Evolutionary conservation across 306 rosid species (phyloP), one percentile per base, ranked within the genome.

Genomic region (Lathyrus tuberosus): DNA sequence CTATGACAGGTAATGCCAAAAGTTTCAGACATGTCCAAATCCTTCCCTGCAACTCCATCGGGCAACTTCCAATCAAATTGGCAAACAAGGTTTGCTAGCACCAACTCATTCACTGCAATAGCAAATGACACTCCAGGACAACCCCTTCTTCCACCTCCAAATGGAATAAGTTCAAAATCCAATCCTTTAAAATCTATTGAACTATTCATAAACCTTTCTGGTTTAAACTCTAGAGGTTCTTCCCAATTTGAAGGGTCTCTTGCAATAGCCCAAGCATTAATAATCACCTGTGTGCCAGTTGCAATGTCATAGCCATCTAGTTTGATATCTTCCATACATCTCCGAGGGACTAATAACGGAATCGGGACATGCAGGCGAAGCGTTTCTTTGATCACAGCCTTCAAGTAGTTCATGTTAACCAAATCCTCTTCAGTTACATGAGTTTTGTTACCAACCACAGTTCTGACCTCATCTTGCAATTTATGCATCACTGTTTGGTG

Each of bases 301-400:
- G 9, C 81, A 52, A 77, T 77, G 37, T 70, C 76, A 53, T 70
- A 70, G 10, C 71, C 76, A 40, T 70, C 53, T 7, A 70, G 44
- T 43, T 42, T 57, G 41, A 57, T 42, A 6, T 15, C 66, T 57
- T 6, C 5, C 43, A 22, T 71, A 22, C 16, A 71, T 33, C 24
- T 52, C 5, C 76, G 48, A 31, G 61, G 76, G 7, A 33, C 2
- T 60, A 71, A 3, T 2, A 71, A 3, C 0, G 76, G 76, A 33
- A 17, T 0, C 14, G 76, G 69, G 0, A 8, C 4, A 10, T 47
- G 76, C 8, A 71, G 56, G 12, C 76, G 69, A 31, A 71, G 76
- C 0, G 77, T 48, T 62, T 72, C 77, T 62, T 62, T 72, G 30
- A 72, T 48, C 53, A 49, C 70, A 9, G 77, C 77, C 20, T 72